Percentiles rank a stretch among this genome's conserved stretches.
Conservation (phyloP, 1,284 basidiomycete genomes). For the Laetiporus sulphureus region DNA sequence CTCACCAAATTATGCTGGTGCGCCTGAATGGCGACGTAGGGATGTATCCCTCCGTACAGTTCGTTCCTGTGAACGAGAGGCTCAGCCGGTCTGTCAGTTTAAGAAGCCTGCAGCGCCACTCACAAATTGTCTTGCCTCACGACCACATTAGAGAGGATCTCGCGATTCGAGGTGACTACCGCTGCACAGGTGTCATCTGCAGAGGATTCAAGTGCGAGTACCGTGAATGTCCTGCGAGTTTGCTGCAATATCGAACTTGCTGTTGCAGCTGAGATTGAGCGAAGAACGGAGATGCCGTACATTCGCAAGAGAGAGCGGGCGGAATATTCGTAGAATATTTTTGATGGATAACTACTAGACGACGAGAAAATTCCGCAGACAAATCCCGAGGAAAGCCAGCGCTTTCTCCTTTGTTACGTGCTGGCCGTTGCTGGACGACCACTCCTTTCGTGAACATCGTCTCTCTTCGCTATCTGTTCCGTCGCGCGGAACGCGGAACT, state of each 20-base stretch:
- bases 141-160: slow-evolving; percentile 79
- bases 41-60: slow-evolving; percentile 78
- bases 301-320: not conserved
- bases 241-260: not conserved
- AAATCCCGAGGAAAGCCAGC: too few species aligned
- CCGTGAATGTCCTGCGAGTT: slow-evolving; percentile 37
- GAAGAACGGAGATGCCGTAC: not conserved
- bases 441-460: too few species aligned
- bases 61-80: slow-evolving; percentile 42
- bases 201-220: slow-evolving; percentile 79
- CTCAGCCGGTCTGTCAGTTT: not conserved
- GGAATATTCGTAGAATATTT: not conserved
- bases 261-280: not conserved
- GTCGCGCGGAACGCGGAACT: too few species aligned
- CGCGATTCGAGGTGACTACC: slow-evolving; percentile 60
- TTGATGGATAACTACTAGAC: too few species aligned
- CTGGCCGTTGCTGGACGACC: too few species aligned
- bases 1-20: slow-evolving; percentile 75
- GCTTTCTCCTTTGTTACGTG: too few species aligned
- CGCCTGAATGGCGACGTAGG: slow-evolving; percentile 64
- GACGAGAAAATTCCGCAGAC: too few species aligned
- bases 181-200: slow-evolving; percentile 90
- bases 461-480: too few species aligned
- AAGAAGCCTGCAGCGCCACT: too few species aligned
- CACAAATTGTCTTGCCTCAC: slow-evolving; percentile 69